Evolutionary conservation across 768 basidiomycete species (phyloP), one percentile per base, ranked within the genome.

Genomic region (Inosperma sp.): DNA sequence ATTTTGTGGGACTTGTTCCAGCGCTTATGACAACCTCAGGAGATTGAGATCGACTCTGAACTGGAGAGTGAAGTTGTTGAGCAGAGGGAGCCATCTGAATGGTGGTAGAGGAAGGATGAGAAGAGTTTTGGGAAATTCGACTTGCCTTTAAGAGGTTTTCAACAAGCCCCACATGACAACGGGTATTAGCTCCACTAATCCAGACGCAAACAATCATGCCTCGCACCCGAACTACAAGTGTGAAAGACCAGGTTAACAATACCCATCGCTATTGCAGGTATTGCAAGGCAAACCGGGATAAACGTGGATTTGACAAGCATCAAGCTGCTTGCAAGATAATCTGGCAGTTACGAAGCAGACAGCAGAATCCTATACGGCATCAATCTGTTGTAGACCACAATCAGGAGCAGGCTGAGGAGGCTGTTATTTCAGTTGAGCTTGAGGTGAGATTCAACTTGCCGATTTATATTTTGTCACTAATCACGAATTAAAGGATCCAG

Each of bases 221-320:
- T 42, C 25, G 40, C n/a, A n/a, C 23, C 23, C n/a, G 22, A 25
- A 42, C 40, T 16, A 4, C 23, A 13, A 42, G 25, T 42, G 13
- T 42, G 14, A 42, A 42, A 26, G 40, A 42, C 23, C 30, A 31
- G 30, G 30, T 41, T 12, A 23, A 8, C 40, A 26, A 7, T 7
- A 42, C 40, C 13, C 22, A 16, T 16, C 23, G 34, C 49, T 48
- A 49, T 29, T 56, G 51, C 45, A 23, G 8, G 12, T 56, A 56
- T 39, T 56, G 55, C 51, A 56, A 49, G n/a, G 35, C 47, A 3
- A 25, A 56, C 21, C 55, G 37, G 5, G 50, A 49, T 52, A 23
- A 13, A 3, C 29, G 47, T 35, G 50, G 47, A 12, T 56, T 52
- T 21, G 37, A 56, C 21, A 56, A 52, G 46, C 55, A 56, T 42